Evolutionary conservation across 108 stramenopile species (phyloP).

Genomic region (Cyclotella atomus): DNA sequence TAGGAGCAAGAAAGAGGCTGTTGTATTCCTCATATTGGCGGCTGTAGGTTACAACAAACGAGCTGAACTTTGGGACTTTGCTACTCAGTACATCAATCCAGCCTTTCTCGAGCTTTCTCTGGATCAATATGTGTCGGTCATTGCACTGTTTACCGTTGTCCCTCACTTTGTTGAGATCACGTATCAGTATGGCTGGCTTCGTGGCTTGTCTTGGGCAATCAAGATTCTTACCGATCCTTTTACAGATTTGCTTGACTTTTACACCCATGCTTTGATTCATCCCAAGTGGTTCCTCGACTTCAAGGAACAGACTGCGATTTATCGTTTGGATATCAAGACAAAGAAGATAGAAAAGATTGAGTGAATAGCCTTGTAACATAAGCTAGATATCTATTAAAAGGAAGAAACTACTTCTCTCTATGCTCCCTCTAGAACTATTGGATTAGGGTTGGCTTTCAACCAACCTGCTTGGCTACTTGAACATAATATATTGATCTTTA

Average conservation of each 20-base stretch:
- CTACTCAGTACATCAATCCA: constrained; percentile 38
- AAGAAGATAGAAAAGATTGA: constrained; percentile 54
- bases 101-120: constrained; percentile 40
- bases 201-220: constrained; percentile 56
- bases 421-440: too few relatives aligned
- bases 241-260: constrained; percentile 61
- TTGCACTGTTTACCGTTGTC: constrained; percentile 55
- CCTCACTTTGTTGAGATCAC: constrained; percentile 60
- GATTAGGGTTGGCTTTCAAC: too few relatives aligned
- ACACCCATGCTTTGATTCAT: constrained; percentile 51
- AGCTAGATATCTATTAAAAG: too few relatives aligned
- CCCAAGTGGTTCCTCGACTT: constrained; percentile 60
- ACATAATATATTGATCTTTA: too few relatives aligned
- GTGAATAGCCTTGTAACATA: too few relatives aligned
- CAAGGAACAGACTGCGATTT: constrained; percentile 54
- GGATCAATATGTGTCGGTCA: constrained; percentile 53
- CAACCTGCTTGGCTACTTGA: too few relatives aligned
- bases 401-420: too few relatives aligned
- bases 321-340: constrained; percentile 51
- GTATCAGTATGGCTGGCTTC: constrained; percentile 53
- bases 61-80: constrained; percentile 23
- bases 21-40: constrained; percentile 45
- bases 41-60: constrained; percentile 43
- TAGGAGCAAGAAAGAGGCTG: constrained; percentile 56
- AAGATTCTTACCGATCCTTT: constrained; percentile 64